These are phyloP conservation scores for Apiospora hydei DNA, from an alignment of 2,329 filamentous ascomycete species.

Conservation along the genomic window DNA sequence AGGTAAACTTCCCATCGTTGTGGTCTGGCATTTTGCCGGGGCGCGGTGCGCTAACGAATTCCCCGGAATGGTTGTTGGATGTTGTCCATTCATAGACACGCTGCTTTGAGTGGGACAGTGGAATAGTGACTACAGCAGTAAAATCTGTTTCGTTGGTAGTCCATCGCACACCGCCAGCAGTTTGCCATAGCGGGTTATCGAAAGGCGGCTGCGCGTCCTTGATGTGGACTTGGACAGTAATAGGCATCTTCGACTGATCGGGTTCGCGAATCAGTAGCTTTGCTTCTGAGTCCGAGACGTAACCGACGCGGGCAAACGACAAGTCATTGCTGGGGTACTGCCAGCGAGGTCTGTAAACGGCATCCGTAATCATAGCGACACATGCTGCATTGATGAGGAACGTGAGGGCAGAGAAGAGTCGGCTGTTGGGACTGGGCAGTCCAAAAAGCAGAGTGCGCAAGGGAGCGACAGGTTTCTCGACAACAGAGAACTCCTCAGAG, in stretches of 20 bases:
- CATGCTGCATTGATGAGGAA: conserved; percentile 76
- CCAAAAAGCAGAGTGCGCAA: conserved; percentile 77
- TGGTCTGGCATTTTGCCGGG: conserved; percentile 68
- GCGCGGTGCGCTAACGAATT: conserved; percentile 79
- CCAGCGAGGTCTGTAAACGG: conserved; percentile 76
- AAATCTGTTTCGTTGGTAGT: conserved; percentile 84
- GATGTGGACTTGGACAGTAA: conserved; percentile 72
- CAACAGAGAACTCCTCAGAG: conserved; percentile 67
- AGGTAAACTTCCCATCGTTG: conserved; percentile 79
- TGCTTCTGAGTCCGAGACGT: conserved; percentile 81
- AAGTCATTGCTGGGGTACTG: conserved; percentile 76
- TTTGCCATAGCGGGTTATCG: conserved; percentile 70
- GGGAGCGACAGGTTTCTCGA: conserved; percentile 62
- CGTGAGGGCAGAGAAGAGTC: conserved; percentile 70
- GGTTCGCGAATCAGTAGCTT: conserved; percentile 88
- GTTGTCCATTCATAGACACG: conserved; percentile 83
- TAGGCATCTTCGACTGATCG: conserved; percentile 73
- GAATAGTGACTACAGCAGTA: conserved; percentile 74
- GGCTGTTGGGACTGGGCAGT: conserved; percentile 74
- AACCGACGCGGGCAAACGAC: conserved; percentile 86
- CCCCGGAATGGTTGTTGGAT: conserved; percentile 86
- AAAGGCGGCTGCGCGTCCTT: conserved; percentile 58
- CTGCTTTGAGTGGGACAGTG: conserved; percentile 69
- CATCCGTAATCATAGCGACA: conserved; percentile 75
- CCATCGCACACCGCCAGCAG: conserved; percentile 67